Base-by-base conservation (phyloP, 768 basidiomycete species). In the Lactarius evosmus region DNA sequence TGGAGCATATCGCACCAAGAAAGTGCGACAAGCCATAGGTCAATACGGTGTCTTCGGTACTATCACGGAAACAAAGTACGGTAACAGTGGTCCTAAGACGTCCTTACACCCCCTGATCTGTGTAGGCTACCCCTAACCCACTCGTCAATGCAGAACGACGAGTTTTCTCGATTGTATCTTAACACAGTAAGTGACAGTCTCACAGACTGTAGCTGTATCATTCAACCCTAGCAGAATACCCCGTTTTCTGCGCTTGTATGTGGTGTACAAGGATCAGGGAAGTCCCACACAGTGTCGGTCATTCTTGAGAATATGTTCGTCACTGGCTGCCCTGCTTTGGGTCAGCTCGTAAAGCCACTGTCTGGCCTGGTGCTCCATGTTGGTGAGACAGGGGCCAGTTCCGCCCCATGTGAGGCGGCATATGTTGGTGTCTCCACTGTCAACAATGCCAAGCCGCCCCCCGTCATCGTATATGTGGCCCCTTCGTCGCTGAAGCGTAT, bases 211-310 rank as follows among this genome's bases (percentile, higher is more conserved):
- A 9, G 4, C 22, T 17, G 7, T 16, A 27, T 27, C 32, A 50
- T 57, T 30, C 11, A 36, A 34, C 38, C 46, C 30, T 36, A 11
- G 17, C 63, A 89, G 88, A 90, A 89, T 69, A 79, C 88, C 0
- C 89, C 88, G 0, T 86, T 89, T 69, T 89, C 89, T 0, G 85
- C 88, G 0, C 69, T 90, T n/a, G 81, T 90, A 3, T 91, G 88
- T 58, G 88, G 88, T 0, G 88, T 89, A 0, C 89, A 90, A 75
- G 87, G 89, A 0, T 85, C 88, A 0, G 88, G 88, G 9, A 90
- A 91, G 69, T 89, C 87, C 0, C 88, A 91, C 56, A 88, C 86
- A 0, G 82, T 88, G 2, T 84, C 88, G 0, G 81, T 86, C 0
- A 76, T 91, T 6, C 70, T 91, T 0, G 89, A 91, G 70, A 85